Conservation (phyloP, 2,329 filamentous ascomycete species). For the Fusarium sp. region DNA sequence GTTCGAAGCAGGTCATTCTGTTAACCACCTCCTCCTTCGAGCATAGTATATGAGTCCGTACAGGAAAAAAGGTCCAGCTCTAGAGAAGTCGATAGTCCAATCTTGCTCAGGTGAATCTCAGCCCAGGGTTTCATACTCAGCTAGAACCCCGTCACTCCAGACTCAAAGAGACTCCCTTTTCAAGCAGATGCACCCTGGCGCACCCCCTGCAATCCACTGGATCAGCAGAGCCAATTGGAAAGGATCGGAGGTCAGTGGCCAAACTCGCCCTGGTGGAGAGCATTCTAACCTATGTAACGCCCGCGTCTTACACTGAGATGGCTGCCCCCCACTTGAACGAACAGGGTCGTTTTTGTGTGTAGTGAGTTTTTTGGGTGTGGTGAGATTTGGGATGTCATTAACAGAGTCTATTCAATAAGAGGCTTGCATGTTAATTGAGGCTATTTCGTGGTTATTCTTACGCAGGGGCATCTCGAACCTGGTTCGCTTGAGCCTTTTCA, state of each 20-base stretch:
- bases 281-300: constrained; percentile 20
- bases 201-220: constrained; percentile 23
- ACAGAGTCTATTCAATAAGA: constrained; percentile 26
- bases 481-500: constrained; percentile 1
- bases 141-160: constrained; percentile 2
- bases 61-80: constrained; percentile 13
- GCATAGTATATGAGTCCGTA: constrained; percentile 30
- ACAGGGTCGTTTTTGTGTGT: constrained; percentile 22
- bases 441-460: neutral
- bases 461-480: neutral
- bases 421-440: constrained; percentile 9
- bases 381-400: constrained; percentile 11
- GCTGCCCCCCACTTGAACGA: constrained; percentile 34
- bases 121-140: constrained; percentile 15
- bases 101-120: neutral
- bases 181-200: constrained; percentile 20
- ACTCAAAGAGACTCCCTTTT: constrained; percentile 16
- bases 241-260: constrained; percentile 15
- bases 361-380: constrained; percentile 4
- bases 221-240: constrained; percentile 23
- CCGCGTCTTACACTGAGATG: constrained; percentile 35
- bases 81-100: neutral
- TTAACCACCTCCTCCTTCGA: constrained; percentile 42
- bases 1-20: constrained; percentile 30
- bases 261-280: constrained; percentile 34